Evolutionary conservation across 495 filamentous ascomycete genomes (phyloP), one percentile per base, ranked within the genome.

Genomic region (Penicillium chermesinum): DNA sequence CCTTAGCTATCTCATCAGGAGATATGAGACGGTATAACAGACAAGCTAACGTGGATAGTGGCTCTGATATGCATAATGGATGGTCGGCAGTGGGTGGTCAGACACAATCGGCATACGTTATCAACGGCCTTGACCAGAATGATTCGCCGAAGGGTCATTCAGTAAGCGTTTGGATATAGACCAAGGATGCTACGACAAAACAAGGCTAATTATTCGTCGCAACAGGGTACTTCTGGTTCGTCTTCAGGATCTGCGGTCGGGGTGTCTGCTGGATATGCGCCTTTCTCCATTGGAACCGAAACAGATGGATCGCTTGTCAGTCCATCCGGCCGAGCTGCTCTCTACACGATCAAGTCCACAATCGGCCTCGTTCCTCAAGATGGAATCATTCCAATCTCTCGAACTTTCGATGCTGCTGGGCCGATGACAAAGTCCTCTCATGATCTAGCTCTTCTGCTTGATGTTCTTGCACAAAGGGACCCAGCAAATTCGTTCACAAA

Each of bases 201-300:
- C 4, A 10, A 4, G 35, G 27, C n/a, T 48, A 14, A 20, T 46
- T n/a, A n/a, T n/a, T n/a, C n/a, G n/a, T n/a, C n/a, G 25, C 6
- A 16, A 34, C 15, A 72, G 65, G 63, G 57, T 15, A 69, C 74
- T 0, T 62, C 61, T 12, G 75, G 75, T 1, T 77, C 75, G 7
- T 78, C 73, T 2, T 64, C 72, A 0, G 75, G 74, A 4, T 74
- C 68, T n/a, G 75, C 71, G 2, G 72, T 73, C 7, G 66, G 55
- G 17, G 65, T 71, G 6, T 64, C 71, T 4, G 66, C 72, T 30
- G 72, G 73, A n/a, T 73, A 70, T 18, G 58, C 66, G 2, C 64
- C 74, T 0, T 42, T 75, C 10, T 41, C 71, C 0, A 46, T 79
- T 0, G 75, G 74, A 0, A 71, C 72, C 4, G 76, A 79, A 41